Base-by-base conservation (phyloP, 2,329 filamentous ascomycete genomes). In the Biscogniauxia mediterranea region DNA sequence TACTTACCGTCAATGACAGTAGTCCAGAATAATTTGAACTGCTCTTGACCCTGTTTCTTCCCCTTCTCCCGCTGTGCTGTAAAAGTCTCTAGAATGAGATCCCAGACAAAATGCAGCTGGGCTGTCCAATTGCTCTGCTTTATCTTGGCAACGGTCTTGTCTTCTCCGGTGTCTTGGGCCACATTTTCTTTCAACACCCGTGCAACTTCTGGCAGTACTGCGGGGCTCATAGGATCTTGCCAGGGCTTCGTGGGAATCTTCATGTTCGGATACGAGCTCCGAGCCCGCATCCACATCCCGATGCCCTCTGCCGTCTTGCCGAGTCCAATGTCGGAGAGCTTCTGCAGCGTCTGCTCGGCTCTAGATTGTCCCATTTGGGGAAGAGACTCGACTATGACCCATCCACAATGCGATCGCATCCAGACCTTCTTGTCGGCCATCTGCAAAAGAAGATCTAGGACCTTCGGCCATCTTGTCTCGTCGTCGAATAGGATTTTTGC, bases 81-180 rank as follows among this genome's bases (percentile, higher is more conserved):
- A 65, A 82, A 86, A 61, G 83, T 79, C 0, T 72, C 76, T n/a
- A 97, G 75, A 20, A 97, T 85, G 25, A 93, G 77, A 65, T 91
- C 86, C 95, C 94, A 97, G 0, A 92, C 91, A 73, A 96, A 96
- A 69, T 93, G 91, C 59, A 96, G 80, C 70, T 92, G 90, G 1
- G 90, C 86, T 59, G 88, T 92, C 83, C 92, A 93, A 63, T 87
- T 89, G 19, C 90, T 89, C 63, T 90, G 89, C 71, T 87, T 86
- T 21, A 79, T 78, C 69, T 81, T 82, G 9, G 75, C 70, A 21
- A 77, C 75, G 38, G 77, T 74, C 1, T 74, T 75, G 25, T 78
- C 77, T 11, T 84, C 80, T 50, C 80, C 78, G 4, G 77, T 77
- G 23, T 81, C 78, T 50, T 83, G 81, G 50, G 83, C 83, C 58